Conservation (phyloP, 1,284 basidiomycete species). For the Lignosus rhinocerotis region DNA sequence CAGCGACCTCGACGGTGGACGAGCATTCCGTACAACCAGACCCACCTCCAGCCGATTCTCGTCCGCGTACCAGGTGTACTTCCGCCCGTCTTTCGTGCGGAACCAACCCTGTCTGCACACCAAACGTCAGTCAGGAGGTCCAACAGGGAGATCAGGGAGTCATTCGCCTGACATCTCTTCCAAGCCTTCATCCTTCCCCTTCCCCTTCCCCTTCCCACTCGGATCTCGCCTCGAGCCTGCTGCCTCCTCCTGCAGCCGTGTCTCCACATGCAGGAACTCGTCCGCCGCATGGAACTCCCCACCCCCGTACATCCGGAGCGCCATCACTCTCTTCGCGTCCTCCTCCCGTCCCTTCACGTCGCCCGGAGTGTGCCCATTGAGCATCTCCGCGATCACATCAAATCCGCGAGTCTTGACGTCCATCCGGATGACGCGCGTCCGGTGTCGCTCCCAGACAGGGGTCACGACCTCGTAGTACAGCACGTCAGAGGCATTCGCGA, state of each 20-base stretch:
- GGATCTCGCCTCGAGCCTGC: neutral
- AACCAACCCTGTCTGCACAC: constrained; percentile 31
- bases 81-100: constrained; percentile 34
- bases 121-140: neutral
- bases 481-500: constrained; percentile 40
- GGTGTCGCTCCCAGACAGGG: constrained; percentile 39
- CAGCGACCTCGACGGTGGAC: no score
- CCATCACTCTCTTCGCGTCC: constrained; percentile 28
- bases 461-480: constrained; percentile 46
- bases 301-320: constrained; percentile 32
- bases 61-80: constrained; percentile 34
- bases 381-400: constrained; percentile 36
- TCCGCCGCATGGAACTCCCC: constrained; percentile 29
- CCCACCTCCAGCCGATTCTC: constrained; percentile 33
- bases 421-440: constrained; percentile 39
- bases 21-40: neutral
- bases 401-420: constrained; percentile 37
- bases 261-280: constrained; percentile 32
- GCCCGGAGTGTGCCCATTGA: constrained; percentile 30
- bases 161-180: constrained; percentile 5
- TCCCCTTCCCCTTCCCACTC: constrained; percentile 4
- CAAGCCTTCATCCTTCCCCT: constrained; percentile 5
- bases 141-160: neutral
- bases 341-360: constrained; percentile 5
- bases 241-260: neutral